Base-by-base conservation (phyloP, 768 basidiomycete genomes). In the Austroboletus festivus region DNA sequence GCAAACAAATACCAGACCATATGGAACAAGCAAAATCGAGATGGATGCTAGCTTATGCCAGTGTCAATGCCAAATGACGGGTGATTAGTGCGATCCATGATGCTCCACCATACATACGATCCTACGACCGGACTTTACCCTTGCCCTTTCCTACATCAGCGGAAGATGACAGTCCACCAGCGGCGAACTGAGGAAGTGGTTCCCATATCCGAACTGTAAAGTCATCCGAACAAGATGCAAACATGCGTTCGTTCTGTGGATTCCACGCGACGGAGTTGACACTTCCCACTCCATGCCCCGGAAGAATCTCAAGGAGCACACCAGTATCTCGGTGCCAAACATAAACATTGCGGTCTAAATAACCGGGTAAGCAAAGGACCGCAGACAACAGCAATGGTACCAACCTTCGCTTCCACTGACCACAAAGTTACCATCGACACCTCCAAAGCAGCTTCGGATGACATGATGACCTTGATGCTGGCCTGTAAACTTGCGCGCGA, bases 181-280 rank as follows among this genome's bases (percentile, higher is more conserved):
- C 40, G 43, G 58, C 40, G 46, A 57, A 56, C 34, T 54, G 56
- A 18, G 63, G 66, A n/a, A 58, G 47, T 47, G 56, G 58, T 68
- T 91, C 88, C 93, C 93, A 95, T 74, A 95, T 86, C 51, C 93
- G 83, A 58, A 99, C 83, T 16, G 87, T 90, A 46, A 74, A 71
- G 70, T 99, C 95, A 65, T 99, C 95, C 38, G 92, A 92, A 67
- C 93, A 96, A 37, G 90, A 93, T 26, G 96, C 96, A 71, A 98
- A 97, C 85, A 97, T 88, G 48, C 85, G 82, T 56, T 83, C 79
- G 62, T 92, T 87, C 42, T 76, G 75, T 18, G 92, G 93, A 67
- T 96, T 94, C 96, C 96, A 99, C 30, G 93, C 87, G 15, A 98
- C 94, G 13, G 89, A 85, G 65, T 97, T 99, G 52, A 99, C 94